A percentile compares a stretch with the other conserved stretches of the same genome.
These are phyloP conservation scores for Apiotrichum gamsii DNA, from an alignment of 1,284 basidiomycete species.

Conservation along the genomic window DNA sequence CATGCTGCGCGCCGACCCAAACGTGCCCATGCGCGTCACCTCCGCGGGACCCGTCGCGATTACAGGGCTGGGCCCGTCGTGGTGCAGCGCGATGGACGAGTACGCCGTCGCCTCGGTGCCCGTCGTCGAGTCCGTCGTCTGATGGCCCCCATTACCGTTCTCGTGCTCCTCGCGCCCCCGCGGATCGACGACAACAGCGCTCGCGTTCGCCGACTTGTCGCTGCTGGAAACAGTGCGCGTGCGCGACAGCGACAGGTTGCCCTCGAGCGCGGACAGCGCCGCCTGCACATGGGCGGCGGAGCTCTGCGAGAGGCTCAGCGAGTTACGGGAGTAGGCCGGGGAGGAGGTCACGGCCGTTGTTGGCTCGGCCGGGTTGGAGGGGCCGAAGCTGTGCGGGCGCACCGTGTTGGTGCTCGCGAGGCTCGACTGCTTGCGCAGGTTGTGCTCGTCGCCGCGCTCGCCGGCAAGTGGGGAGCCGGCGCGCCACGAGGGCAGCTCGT, in stretches of 20 bases:
- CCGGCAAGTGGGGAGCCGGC: background rate
- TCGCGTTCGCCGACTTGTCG: background rate
- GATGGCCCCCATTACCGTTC: too few relatives aligned
- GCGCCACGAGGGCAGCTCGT: too few relatives aligned
- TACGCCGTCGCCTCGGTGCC: too few relatives aligned
- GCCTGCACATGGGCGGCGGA: background rate
- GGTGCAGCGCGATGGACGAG: too few relatives aligned
- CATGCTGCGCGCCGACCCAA: conserved; percentile 14
- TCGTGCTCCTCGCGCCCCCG: too few relatives aligned
- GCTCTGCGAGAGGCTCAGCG: background rate
- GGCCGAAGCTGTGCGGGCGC: conserved; percentile 9
- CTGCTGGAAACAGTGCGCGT: background rate
- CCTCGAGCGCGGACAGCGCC: background rate
- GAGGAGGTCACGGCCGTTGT: conserved; percentile 12
- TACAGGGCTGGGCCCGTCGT: too few relatives aligned
- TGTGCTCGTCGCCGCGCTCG: background rate
- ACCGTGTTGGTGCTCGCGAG: conserved; percentile 8
- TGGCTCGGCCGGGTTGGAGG: conserved; percentile 10
- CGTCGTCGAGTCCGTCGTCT: too few relatives aligned
- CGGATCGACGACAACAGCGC: background rate
- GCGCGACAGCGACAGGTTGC: background rate
- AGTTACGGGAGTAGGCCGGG: conserved; percentile 4
- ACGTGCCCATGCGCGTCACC: conserved; percentile 13
- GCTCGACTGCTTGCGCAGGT: conserved; percentile 9
- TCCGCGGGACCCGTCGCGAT: conserved; percentile 6